These are phyloP conservation scores for Aspergillus tanneri DNA, from an alignment of 2,329 filamentous ascomycete species.

Conservation along the genomic window DNA sequence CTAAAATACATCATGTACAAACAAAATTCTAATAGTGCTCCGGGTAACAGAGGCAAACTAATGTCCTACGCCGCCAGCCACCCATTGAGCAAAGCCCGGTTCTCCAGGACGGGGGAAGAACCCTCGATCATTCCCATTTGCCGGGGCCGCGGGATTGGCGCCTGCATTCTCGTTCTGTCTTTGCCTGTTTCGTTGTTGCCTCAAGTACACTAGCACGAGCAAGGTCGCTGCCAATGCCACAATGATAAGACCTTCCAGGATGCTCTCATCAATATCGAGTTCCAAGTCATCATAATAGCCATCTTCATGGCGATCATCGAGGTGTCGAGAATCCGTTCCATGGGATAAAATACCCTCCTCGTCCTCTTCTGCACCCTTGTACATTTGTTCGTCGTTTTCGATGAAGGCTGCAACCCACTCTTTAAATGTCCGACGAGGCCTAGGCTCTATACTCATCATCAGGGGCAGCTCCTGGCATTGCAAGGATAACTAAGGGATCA, in stretches of 20 bases:
- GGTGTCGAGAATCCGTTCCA: constrained; percentile 18
- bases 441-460: constrained; percentile 54
- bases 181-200: constrained; percentile 46
- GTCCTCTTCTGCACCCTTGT: constrained; percentile 39
- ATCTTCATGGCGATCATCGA: constrained; percentile 46
- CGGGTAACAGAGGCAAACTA: constrained; percentile 27
- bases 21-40: constrained; percentile 6
- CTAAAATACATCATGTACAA: constrained; percentile 15
- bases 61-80: constrained; percentile 63
- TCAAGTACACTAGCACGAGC: constrained; percentile 75
- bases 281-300: constrained; percentile 62
- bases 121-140: constrained; percentile 47
- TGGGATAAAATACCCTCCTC: constrained; percentile 35
- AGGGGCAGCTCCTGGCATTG: constrained; percentile 19
- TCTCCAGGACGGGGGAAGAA: constrained; percentile 67
- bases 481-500: constrained; percentile 8
- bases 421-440: constrained; percentile 71
- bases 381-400: constrained; percentile 61
- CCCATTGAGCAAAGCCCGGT: constrained; percentile 67
- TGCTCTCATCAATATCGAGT: constrained; percentile 68
- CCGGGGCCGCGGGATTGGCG: constrained; percentile 26
- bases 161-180: constrained; percentile 35
- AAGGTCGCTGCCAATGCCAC: constrained; percentile 72
- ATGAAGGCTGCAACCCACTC: constrained; percentile 90
- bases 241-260: constrained; percentile 83